These are phyloP conservation scores for Paramarasmius palmivorus DNA, from an alignment of 1,284 basidiomycete species.

Conservation along the genomic window DNA sequence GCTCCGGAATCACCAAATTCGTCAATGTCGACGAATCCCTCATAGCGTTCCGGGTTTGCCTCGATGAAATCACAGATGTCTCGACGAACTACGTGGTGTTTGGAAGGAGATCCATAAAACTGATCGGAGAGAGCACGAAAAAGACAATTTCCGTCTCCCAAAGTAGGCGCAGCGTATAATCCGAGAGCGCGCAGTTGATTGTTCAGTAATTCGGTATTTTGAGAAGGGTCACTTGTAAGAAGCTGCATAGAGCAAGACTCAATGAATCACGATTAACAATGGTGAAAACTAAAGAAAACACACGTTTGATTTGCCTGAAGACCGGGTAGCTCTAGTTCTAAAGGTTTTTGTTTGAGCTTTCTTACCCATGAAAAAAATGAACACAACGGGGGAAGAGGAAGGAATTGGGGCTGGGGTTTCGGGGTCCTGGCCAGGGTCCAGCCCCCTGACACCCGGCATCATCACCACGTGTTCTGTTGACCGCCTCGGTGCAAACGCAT, in stretches of 20 bases:
- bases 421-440: background rate
- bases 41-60: slow-evolving; percentile 70
- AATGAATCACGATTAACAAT: slow-evolving; percentile 6
- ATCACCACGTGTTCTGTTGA: too few species aligned
- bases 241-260: slow-evolving; percentile 42
- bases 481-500: too few species aligned
- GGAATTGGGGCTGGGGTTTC: background rate
- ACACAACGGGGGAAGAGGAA: background rate
- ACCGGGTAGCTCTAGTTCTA: slow-evolving; percentile 18
- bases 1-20: slow-evolving; percentile 37
- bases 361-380: slow-evolving; percentile 13
- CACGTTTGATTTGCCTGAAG: slow-evolving; percentile 16
- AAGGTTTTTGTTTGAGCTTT: slow-evolving; percentile 14
- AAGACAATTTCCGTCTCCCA: slow-evolving; percentile 88
- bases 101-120: slow-evolving; percentile 73
- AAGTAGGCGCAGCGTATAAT: slow-evolving; percentile 74
- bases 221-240: slow-evolving; percentile 56
- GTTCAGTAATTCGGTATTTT: slow-evolving; percentile 65
- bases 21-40: slow-evolving; percentile 82
- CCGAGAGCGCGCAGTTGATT: slow-evolving; percentile 73
- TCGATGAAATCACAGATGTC: slow-evolving; percentile 86
- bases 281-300: background rate
- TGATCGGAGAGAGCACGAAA: slow-evolving; percentile 84
- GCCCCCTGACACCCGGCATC: too few species aligned
- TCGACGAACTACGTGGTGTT: slow-evolving; percentile 69